A percentile compares a stretch with the other conserved stretches of the same genome.
Evolutionary conservation across 352 stramenopile genomes (phyloP).

Genomic region (Phytopythium litorale): DNA sequence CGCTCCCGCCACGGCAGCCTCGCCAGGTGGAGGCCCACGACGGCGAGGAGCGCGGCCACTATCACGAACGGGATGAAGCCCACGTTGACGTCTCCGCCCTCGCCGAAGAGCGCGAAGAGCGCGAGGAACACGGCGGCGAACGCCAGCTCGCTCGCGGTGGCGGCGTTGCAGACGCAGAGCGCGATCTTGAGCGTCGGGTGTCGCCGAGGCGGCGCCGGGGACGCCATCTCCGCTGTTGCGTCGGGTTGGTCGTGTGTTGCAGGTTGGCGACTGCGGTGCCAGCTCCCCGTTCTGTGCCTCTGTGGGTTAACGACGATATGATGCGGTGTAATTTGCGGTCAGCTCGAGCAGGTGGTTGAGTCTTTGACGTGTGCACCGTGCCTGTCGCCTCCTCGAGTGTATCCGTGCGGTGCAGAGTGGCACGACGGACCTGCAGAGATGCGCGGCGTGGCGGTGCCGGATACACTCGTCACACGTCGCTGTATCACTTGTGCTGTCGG

Average conservation of each 20-base stretch:
- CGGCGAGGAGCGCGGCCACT: not conserved
- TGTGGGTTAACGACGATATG: too few species aligned
- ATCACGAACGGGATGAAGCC: not conserved
- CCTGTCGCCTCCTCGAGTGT: not conserved
- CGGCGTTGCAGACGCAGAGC: not conserved
- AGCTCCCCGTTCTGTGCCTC: too few species aligned
- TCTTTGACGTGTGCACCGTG: not conserved
- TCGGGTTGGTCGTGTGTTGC: not conserved
- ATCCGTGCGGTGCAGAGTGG: not conserved
- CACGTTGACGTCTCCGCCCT: not conserved
- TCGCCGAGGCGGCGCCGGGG: not conserved
- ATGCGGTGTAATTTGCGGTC: not conserved
- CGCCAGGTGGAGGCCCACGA: not conserved
- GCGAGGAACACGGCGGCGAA: not conserved
- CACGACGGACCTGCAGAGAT: not conserved
- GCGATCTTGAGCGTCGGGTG: not conserved
- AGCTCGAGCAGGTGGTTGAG: not conserved
- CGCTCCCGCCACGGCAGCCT: not conserved
- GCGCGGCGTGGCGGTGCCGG: not conserved
- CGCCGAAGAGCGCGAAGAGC: not conserved
- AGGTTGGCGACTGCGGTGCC: not conserved
- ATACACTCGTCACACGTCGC: not conserved
- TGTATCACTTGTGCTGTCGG: too few species aligned
- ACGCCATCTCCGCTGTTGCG: not conserved
- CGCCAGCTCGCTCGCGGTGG: not conserved